Evolutionary conservation across 2,329 filamentous ascomycete genomes (phyloP).

Genomic region (Colletotrichum acutatum): DNA sequence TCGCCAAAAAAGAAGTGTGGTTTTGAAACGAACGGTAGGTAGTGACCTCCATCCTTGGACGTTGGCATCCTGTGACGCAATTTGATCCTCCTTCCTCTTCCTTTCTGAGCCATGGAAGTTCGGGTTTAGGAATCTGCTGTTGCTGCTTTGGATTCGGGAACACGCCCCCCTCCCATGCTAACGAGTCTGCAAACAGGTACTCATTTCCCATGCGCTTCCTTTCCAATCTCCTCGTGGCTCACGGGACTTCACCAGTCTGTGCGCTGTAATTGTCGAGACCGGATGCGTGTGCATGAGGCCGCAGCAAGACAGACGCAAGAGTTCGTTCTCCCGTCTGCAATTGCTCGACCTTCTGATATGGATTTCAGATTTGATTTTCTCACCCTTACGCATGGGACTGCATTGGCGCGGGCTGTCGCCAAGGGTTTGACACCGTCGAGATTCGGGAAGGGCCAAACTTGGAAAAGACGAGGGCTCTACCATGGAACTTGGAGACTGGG

Average conservation of each 20-base stretch:
- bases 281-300: not conserved
- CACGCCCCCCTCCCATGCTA: not conserved
- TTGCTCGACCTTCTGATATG: not conserved
- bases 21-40: slow-evolving; percentile 22
- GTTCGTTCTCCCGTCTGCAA: not conserved
- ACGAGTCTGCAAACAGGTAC: not conserved
- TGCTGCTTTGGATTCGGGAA: not conserved
- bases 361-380: not conserved
- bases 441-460: not conserved
- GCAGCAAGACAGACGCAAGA: not conserved
- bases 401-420: not conserved
- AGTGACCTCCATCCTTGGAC: not conserved
- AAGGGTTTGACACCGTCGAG: not conserved
- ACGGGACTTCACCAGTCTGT: not conserved
- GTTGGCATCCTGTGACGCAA: slow-evolving; percentile 6
- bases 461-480: not conserved
- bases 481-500: not conserved
- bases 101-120: too few relatives aligned
- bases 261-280: not conserved
- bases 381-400: not conserved
- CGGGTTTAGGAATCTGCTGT: not conserved
- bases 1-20: not conserved
- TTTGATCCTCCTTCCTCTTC: not conserved
- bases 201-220: not conserved
- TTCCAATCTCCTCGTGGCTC: not conserved